phyloP scores from a whole-genome alignment of 1,284 basidiomycete genomes.

The Violaceomyces palustris region DNA sequence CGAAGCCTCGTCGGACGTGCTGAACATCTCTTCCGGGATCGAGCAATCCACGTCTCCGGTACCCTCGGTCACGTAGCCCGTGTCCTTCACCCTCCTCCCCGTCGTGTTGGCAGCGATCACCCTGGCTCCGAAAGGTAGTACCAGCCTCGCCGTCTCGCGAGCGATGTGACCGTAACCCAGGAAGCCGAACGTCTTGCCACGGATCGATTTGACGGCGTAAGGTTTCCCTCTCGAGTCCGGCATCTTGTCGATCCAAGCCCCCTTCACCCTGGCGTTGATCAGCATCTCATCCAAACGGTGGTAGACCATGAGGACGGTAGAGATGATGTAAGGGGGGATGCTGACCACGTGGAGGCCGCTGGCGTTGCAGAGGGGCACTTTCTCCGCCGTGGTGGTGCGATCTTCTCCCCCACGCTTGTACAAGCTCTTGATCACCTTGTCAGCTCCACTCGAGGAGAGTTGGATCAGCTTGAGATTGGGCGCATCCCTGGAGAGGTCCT shows the following conservation, averaged over 20 bases:
- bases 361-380: too few relatives aligned
- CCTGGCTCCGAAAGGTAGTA: conserved; percentile 23
- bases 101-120: conserved; percentile 23
- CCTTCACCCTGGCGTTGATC: not conserved
- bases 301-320: conserved; percentile 1
- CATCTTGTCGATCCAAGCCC: not conserved
- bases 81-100: conserved; percentile 17
- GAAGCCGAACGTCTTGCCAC: conserved; percentile 27
- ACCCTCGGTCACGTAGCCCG: conserved; percentile 18
- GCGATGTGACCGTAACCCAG: conserved; percentile 37
- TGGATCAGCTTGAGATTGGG: too few relatives aligned
- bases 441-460: too few relatives aligned
- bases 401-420: not conserved
- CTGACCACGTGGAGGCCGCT: not conserved
- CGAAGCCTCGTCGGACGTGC: conserved; percentile 1
- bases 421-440: too few relatives aligned
- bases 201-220: not conserved
- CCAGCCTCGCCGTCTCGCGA: conserved; percentile 35
- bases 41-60: conserved; percentile 41
- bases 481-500: too few relatives aligned
- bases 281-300: not conserved
- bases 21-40: not conserved
- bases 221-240: not conserved
- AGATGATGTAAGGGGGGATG: conserved; percentile 1
- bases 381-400: too few relatives aligned